Evolutionary conservation across 768 basidiomycete species (phyloP).

Genomic region (Hericium coralloides): DNA sequence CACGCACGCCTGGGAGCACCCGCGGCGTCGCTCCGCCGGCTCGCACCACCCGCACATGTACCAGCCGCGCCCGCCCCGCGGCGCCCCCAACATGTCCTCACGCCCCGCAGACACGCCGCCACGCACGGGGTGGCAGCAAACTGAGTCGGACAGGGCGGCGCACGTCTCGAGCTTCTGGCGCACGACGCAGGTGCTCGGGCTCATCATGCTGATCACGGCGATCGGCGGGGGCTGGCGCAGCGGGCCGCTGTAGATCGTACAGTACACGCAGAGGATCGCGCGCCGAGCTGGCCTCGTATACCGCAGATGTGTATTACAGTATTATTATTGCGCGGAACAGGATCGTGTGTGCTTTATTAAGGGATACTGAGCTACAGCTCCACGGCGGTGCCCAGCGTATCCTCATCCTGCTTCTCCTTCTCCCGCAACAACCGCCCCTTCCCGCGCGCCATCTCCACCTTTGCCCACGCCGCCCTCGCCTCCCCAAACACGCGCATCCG

Average conservation of each 20-base stretch:
- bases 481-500: slow-evolving; percentile 35
- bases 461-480: slow-evolving; percentile 49
- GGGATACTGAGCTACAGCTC: neutral
- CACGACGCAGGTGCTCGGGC: slow-evolving; percentile 9
- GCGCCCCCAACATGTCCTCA: neutral
- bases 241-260: too few species aligned
- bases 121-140: slow-evolving; percentile 9
- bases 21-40: slow-evolving; percentile 19
- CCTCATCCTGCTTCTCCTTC: slow-evolving; percentile 29
- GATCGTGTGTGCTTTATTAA: neutral
- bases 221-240: neutral
- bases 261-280: too few species aligned
- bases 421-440: slow-evolving; percentile 69
- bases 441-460: slow-evolving; percentile 61
- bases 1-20: slow-evolving; percentile 29
- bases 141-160: slow-evolving; percentile 6
- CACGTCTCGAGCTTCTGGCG: slow-evolving; percentile 11
- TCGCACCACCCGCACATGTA: slow-evolving; percentile 14
- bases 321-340: neutral
- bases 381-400: slow-evolving; percentile 8
- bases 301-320: neutral
- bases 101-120: neutral
- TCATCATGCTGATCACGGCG: slow-evolving; percentile 8
- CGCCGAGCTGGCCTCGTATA: too few species aligned
- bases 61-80: neutral